Conservation (phyloP, 306 rosid species). For the Prinsepia uniflora region DNA sequence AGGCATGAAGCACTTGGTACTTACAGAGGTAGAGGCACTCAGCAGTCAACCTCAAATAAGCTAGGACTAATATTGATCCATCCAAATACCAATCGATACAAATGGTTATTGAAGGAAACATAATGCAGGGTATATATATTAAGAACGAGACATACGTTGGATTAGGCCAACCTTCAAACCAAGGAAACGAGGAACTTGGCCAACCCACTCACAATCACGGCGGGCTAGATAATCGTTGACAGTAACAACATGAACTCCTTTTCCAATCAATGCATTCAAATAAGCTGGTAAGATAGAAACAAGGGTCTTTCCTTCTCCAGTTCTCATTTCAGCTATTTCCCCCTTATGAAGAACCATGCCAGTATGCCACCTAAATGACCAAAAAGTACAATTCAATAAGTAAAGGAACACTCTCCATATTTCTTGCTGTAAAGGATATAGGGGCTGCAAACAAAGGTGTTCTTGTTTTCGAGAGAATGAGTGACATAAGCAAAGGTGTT, state of each 20-base stretch:
- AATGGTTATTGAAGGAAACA: not conserved
- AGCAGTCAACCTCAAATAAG: slow-evolving; percentile 3
- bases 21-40: slow-evolving; percentile 10
- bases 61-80: slow-evolving; percentile 4
- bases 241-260: slow-evolving; percentile 93
- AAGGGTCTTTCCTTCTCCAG: slow-evolving; percentile 97
- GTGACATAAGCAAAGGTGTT: not conserved
- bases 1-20: slow-evolving; percentile 7
- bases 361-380: slow-evolving; percentile 77
- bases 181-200: slow-evolving; percentile 98
- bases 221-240: slow-evolving; percentile 96
- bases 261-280: slow-evolving; percentile 86
- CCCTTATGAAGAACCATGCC: slow-evolving; percentile 98
- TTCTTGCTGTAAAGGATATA: not conserved
- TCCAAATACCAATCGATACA: not conserved
- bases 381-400: slow-evolving; percentile 14
- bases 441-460: not conserved
- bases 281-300: slow-evolving; percentile 96
- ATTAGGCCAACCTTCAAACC: slow-evolving; percentile 99
- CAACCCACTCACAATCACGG: slow-evolving; percentile 98
- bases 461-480: not conserved
- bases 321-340: slow-evolving; percentile 97
- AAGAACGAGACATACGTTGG: slow-evolving; percentile 80
- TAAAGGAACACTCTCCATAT: not conserved
- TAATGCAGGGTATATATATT: slow-evolving; percentile 5